Evolutionary conservation across 495 filamentous ascomycete species (phyloP).

Genomic region (Tuber calosporum): DNA sequence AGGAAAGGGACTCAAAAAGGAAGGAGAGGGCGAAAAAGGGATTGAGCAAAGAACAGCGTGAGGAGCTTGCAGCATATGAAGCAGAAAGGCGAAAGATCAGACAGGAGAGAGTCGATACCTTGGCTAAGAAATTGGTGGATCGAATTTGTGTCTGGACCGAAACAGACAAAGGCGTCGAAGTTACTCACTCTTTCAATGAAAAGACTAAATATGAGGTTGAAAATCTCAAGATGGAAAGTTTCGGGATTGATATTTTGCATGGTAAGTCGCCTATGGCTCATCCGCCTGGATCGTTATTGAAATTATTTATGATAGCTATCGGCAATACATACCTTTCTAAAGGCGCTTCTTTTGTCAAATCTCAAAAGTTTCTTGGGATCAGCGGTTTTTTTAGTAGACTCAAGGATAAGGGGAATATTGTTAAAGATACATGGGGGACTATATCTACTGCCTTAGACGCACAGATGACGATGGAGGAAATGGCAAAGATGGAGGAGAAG

Average conservation of each 20-base stretch:
- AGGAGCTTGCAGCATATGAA: conserved; percentile 82
- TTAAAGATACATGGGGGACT: conserved; percentile 97
- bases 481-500: conserved; percentile 90
- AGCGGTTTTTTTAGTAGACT: conserved; percentile 86
- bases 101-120: conserved; percentile 80
- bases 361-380: conserved; percentile 93
- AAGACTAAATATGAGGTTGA: conserved; percentile 94
- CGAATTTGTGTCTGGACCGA: conserved; percentile 95
- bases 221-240: conserved; percentile 98
- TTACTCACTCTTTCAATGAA: conserved; percentile 81
- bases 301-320: conserved; percentile 52
- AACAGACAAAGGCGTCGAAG: conserved; percentile 78
- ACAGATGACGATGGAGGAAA: conserved; percentile 97
- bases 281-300: background rate
- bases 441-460: conserved; percentile 96
- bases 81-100: conserved; percentile 72
- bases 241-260: conserved; percentile 93
- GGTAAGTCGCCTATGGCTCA: conserved; percentile 18
- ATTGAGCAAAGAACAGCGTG: conserved; percentile 79
- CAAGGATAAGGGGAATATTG: conserved; percentile 93
- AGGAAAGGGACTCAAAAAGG: conserved; percentile 59
- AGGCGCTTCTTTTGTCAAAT: conserved; percentile 78
- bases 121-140: conserved; percentile 77
- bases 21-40: conserved; percentile 85
- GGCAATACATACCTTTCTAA: conserved; percentile 83